phyloP scores from a whole-genome alignment of 108 stramenopile genomes.

The Aurantiochytrium sp. region DNA sequence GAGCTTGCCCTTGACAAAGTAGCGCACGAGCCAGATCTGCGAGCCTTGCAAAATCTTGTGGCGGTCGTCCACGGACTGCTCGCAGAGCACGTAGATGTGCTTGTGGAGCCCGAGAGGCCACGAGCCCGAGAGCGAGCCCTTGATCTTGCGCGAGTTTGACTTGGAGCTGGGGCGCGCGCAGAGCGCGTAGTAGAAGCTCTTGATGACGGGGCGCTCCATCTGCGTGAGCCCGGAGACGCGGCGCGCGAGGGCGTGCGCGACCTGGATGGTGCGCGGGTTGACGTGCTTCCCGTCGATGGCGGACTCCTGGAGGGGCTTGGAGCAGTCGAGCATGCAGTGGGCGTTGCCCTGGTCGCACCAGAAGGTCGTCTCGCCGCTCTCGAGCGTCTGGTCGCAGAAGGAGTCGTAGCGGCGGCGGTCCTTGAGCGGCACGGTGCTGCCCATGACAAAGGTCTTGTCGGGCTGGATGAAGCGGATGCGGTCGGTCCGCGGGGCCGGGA shows the following conservation, averaged over 20 bases:
- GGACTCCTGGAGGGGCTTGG: background rate
- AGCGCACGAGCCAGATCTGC: conserved; percentile 12
- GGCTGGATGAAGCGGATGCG: background rate
- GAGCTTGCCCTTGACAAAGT: conserved; percentile 30
- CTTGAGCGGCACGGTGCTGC: background rate
- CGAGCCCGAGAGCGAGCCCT: background rate
- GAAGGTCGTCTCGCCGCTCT: background rate
- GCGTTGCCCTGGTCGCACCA: conserved; percentile 30
- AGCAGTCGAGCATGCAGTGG: background rate
- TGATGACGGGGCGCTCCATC: background rate
- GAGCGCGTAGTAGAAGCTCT: conserved; percentile 2
- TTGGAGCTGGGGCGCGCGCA: background rate
- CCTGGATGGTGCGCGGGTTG: conserved; percentile 23
- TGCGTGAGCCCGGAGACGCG: background rate
- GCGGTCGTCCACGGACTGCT: background rate
- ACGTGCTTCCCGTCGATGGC: background rate
- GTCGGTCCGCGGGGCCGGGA: background rate
- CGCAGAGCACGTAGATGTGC: conserved; percentile 30
- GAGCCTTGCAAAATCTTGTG: background rate
- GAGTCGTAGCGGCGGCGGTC: background rate
- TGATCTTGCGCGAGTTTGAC: background rate
- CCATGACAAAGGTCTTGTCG: background rate
- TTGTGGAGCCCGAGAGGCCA: conserved; percentile 19
- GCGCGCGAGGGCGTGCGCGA: background rate
- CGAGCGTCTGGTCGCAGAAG: background rate